Conservation (phyloP, 176 grass and related monocot genomes). For the Triticum dicoccoides region DNA sequence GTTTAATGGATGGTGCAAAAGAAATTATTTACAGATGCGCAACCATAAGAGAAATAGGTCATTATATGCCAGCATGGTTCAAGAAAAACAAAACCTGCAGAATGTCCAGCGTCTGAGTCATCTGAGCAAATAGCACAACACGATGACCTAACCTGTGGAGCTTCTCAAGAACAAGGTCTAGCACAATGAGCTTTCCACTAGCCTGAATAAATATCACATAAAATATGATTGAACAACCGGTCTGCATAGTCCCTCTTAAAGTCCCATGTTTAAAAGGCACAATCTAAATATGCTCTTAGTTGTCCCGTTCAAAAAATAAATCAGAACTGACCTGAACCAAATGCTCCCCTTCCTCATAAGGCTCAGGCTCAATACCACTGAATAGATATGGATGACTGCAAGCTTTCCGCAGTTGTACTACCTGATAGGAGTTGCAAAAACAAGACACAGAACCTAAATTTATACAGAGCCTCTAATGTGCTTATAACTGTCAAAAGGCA, state of each 20-base stretch:
- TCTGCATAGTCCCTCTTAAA: neutral
- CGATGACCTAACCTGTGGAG: slow-evolving; percentile 67
- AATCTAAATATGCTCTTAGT: slow-evolving; percentile 7
- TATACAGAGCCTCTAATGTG: neutral
- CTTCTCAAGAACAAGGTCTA: slow-evolving; percentile 83
- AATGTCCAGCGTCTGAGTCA: slow-evolving; percentile 97
- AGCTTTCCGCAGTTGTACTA: slow-evolving; percentile 90
- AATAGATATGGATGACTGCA: slow-evolving; percentile 98
- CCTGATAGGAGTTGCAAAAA: slow-evolving; percentile 49
- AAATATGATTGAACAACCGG: neutral
- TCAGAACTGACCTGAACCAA: slow-evolving; percentile 39
- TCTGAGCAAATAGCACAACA: slow-evolving; percentile 94
- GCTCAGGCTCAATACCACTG: slow-evolving; percentile 89
- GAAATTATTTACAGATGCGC: neutral
- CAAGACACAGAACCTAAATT: neutral
- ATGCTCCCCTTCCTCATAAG: slow-evolving; percentile 88
- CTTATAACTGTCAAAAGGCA: neutral
- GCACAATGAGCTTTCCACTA: slow-evolving; percentile 86
- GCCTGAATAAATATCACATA: slow-evolving; percentile 53
- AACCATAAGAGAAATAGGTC: neutral
- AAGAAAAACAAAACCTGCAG: slow-evolving; percentile 67
- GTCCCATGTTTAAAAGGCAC: neutral
- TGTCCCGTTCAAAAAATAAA: slow-evolving; percentile 2
- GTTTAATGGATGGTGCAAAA: slow-evolving; percentile 20
- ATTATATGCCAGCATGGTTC: slow-evolving; percentile 1